Conservation (phyloP, 805 yeast genomes). For the Vanderwaltozyma polyspora region DNA sequence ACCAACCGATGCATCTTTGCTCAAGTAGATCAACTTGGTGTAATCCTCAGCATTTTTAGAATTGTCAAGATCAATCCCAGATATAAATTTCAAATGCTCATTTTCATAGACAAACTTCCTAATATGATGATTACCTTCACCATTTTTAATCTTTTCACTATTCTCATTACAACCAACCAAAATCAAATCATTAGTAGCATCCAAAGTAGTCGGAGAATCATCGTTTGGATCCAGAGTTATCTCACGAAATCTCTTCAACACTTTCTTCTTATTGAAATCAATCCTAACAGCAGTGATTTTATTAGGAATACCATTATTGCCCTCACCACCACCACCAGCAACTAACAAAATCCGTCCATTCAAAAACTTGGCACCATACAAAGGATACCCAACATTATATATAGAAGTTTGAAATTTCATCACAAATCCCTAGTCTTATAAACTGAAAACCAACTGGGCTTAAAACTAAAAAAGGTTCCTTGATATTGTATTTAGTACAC, state of each 20-base stretch:
- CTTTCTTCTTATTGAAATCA: constrained; percentile 37
- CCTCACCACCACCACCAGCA: constrained; percentile 95
- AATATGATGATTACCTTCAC: constrained; percentile 53
- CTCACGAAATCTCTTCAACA: constrained; percentile 52
- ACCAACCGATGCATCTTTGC: constrained; percentile 51
- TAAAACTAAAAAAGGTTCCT: too few relatives aligned
- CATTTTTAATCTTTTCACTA: constrained; percentile 43
- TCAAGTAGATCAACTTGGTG: constrained; percentile 44
- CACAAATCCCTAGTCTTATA: too few relatives aligned
- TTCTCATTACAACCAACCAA: constrained; percentile 71
- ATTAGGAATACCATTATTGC: constrained; percentile 79
- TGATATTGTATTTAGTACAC: too few relatives aligned
- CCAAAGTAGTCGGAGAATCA: constrained; percentile 84
- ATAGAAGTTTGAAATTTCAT: constrained; percentile 19
- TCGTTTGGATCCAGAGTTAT: constrained; percentile 49
- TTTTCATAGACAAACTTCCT: constrained; percentile 53
- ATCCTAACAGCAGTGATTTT: constrained; percentile 58
- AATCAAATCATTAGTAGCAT: constrained; percentile 37
- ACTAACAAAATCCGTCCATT: constrained; percentile 50
- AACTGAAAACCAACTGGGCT: too few relatives aligned
- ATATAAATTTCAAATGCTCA: constrained; percentile 50
- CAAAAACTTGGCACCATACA: constrained; percentile 67
- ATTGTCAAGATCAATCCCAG: constrained; percentile 45
- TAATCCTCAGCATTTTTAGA: constrained; percentile 41
- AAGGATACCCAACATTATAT: constrained; percentile 53